Base-by-base conservation (phyloP, 2,329 filamentous ascomycete species). In the Hawksworthiomyces lignivorus region DNA sequence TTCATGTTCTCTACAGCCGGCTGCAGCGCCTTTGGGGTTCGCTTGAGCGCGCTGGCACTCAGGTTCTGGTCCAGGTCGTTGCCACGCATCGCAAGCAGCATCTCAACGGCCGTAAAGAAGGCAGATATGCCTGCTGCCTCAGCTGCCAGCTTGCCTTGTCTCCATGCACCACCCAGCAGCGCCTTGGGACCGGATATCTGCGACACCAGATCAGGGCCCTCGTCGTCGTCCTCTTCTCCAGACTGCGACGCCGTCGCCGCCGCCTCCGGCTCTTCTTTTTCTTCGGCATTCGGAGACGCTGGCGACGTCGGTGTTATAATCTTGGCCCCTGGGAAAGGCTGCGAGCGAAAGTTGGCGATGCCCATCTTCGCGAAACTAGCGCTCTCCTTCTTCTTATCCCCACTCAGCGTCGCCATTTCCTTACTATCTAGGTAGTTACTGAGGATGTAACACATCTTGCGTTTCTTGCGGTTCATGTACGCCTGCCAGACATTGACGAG, bases 1-100 rank as follows among this genome's bases (percentile, higher is more conserved):
- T 60, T 51, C 40, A 62, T 48, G 36, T 53, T 57, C 41, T 57
- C 48, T 32, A 60, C 50, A 8, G 57, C 59, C 11, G 54, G 49
- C 41, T 54, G 52, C 36, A 58, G 41, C 10, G 47, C 46, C 39
- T 50, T 51, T 1, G 54, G 56, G 30, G 54, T 56, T 41, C 52
- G 47, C 46, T 56, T 56, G 36, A 62, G 45, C 15, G 59, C 51
- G 14, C 51, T 47, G 14, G 50, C 53, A 28, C 50, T 52, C 32
- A 61, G 48, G n/a, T 46, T 54, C 33, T 48, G 49, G 39, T 56
- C 52, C 17, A 56, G 42, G 19, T 48, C 45, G 18, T 55, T 49
- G 5, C 52, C 54, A 20, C 49, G 48, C 48, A 49, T 51, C 31
- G 55, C 50, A 21, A 51, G 53, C 36, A 58, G 47, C 32, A 50